Evolutionary conservation across 495 filamentous ascomycete species (phyloP), one percentile per base, ranked within the genome.

Genomic region (Annulohypoxylon maeteangense): DNA sequence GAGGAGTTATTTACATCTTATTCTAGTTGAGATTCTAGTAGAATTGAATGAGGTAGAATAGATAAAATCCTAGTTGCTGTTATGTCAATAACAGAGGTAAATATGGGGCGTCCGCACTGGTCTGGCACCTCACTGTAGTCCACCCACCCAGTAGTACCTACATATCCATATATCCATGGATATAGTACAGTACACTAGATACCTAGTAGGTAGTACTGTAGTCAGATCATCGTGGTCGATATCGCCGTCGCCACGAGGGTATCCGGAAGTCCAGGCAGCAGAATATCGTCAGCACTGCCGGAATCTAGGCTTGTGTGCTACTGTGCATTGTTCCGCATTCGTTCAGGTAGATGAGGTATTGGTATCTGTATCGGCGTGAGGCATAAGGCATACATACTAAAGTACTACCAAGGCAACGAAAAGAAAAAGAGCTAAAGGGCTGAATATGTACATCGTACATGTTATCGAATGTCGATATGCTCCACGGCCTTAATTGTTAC

Each of bases 211-310:
- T 36, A 36, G 34, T 36, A 36, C 3, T 36, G 23, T 34, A 42
- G 62, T 57, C 32, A 25, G 51, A 67, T 36, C 51, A 62, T 63
- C 45, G 62, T 25, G 23, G 31, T 55, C 58, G 47, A 65, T 65
- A 53, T 61, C 34, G 62, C 55, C 51, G 42, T 38, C 25, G 48
- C 47, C 38, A 47, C 48, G 32, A 56, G 47, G 20, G 16, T n/a
- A 44, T 51, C 51, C 20, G 47, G 54, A 34, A 48, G 20, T 42
- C 40, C 63, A 72, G 69, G 69, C 69, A 72, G 53, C 69, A 59
- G 45, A 62, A 34, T 27, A 67, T 72, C 69, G 69, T 72, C 69
- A 72, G 63, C 69, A 36, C 60, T 56, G 54, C 50, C 20, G 34
- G 40, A 44, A 7, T 20, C 40, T 6, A 44, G 16, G 16, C n/a